Conservation (phyloP, 176 grass and related monocot genomes). For the Avena sativa region DNA sequence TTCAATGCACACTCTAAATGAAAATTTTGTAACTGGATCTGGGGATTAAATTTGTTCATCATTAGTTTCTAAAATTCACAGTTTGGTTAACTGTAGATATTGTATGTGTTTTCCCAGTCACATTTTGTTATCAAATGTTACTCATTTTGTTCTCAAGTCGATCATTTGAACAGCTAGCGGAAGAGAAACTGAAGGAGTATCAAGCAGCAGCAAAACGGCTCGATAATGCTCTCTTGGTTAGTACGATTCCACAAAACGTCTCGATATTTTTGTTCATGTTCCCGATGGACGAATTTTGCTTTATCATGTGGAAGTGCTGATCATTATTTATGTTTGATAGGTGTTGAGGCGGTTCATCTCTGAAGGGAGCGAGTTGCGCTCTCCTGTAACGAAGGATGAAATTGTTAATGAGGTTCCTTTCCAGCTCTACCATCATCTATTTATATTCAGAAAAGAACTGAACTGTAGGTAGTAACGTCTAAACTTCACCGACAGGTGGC, state of each 20-base stretch:
- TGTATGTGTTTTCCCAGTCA: background rate
- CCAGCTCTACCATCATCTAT: background rate
- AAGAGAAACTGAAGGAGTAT: constrained; percentile 79
- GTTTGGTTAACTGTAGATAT: constrained; percentile 13
- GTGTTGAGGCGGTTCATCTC: constrained; percentile 79
- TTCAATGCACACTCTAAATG: background rate
- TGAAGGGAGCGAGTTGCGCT: constrained; percentile 63
- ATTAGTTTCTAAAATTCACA: background rate
- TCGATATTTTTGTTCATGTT: constrained; percentile 15
- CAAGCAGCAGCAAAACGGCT: constrained; percentile 79
- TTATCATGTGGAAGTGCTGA: constrained; percentile 4
- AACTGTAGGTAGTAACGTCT: background rate
- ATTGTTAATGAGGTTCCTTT: constrained; percentile 73
- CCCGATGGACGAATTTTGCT: background rate
- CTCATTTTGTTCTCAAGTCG: constrained; percentile 27
- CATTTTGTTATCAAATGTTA: constrained; percentile 30
- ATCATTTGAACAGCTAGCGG: constrained; percentile 53
- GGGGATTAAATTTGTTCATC: background rate
- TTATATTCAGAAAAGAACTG: background rate
- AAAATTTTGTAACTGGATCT: background rate
- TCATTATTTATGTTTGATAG: constrained; percentile 41
- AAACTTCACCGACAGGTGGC: constrained; percentile 58
- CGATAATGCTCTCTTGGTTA: constrained; percentile 80
- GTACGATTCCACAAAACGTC: constrained; percentile 35
- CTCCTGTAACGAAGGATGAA: constrained; percentile 84